Percentiles rank a stretch among this genome's conserved stretches.
These are phyloP conservation scores for Thelephora ganbajun DNA, from an alignment of 768 basidiomycete genomes.

Conservation along the genomic window DNA sequence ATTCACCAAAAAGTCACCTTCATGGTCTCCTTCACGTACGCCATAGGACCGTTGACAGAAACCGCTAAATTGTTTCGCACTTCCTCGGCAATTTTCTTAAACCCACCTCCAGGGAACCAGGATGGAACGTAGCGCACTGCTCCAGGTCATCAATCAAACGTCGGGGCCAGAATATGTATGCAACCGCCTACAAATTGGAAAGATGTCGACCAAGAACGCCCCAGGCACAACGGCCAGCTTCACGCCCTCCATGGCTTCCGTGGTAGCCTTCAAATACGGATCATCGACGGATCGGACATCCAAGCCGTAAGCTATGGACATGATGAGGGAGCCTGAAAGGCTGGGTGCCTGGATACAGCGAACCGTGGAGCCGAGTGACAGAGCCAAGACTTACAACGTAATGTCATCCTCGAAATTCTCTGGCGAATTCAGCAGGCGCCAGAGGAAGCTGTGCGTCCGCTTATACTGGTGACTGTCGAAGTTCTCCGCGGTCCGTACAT, in stretches of 20 bases:
- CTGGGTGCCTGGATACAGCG: not conserved
- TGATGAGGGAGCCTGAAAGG: not conserved
- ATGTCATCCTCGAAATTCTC: constrained; percentile 2
- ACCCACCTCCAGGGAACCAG: not conserved
- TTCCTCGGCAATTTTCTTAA: not conserved
- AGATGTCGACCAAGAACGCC: constrained; percentile 12
- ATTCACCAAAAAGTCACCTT: not conserved
- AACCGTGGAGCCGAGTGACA: too few species aligned
- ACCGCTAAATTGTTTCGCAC: not conserved
- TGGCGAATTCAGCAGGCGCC: constrained; percentile 3
- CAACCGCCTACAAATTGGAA: constrained; percentile 12
- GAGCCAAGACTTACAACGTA: not conserved
- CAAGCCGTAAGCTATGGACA: constrained; percentile 4
- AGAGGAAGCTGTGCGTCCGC: constrained; percentile 1
- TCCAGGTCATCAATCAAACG: not conserved
- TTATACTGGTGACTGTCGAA: not conserved
- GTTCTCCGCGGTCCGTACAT: not conserved
- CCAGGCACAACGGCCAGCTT: constrained; percentile 9
- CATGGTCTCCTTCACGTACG: not conserved
- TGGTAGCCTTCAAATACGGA: constrained; percentile 3
- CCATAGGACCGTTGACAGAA: not conserved
- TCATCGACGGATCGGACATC: not conserved
- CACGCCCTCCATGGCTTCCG: not conserved
- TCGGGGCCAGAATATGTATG: not conserved
- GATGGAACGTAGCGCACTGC: not conserved